A percentile compares a stretch with the other conserved stretches of the same genome.
Conservation (phyloP, 2,329 filamentous ascomycete genomes). For the Xylaria sp. region DNA sequence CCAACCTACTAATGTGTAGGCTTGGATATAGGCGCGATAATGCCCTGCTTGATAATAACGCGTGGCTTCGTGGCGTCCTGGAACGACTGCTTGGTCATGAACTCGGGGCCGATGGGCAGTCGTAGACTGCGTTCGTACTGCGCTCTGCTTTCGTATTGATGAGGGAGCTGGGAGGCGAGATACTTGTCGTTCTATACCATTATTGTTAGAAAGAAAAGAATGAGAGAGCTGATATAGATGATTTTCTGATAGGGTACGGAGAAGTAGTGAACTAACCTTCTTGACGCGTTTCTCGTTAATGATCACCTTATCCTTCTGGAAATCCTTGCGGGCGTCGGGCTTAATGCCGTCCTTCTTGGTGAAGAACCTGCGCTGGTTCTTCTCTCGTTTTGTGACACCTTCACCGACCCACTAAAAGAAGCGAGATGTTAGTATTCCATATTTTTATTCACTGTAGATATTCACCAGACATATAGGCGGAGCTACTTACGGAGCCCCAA, state of each 20-base stretch:
- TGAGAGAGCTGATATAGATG: not conserved
- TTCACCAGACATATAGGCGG: conserved; percentile 51
- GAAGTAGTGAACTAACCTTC: conserved; percentile 69
- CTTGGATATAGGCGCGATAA: conserved; percentile 88
- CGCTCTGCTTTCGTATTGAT: conserved; percentile 85
- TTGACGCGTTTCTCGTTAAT: conserved; percentile 91
- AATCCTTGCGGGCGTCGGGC: conserved; percentile 81
- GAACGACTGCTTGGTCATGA: conserved; percentile 95
- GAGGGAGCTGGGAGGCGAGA: conserved; percentile 83
- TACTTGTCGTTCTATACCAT: conserved; percentile 79
- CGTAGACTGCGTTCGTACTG: conserved; percentile 92
- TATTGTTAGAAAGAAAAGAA: conserved; percentile 12
- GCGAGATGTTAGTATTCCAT: conserved; percentile 27
- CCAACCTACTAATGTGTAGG: conserved; percentile 59
- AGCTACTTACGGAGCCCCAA: conserved; percentile 73
- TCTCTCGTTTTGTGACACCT: conserved; percentile 77
- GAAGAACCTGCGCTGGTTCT: conserved; percentile 71
- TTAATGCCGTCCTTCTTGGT: conserved; percentile 79
- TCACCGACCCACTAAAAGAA: conserved; percentile 73
- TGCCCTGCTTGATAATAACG: conserved; percentile 88
- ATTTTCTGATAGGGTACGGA: not conserved
- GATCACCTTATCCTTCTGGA: conserved; percentile 84
- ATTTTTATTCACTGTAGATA: not conserved
- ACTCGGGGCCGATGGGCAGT: conserved; percentile 90
- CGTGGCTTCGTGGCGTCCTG: conserved; percentile 90